Percentiles rank a stretch among this genome's conserved stretches.
Evolutionary conservation across 768 basidiomycete species (phyloP).

Genomic region (Trametes sanguinea): DNA sequence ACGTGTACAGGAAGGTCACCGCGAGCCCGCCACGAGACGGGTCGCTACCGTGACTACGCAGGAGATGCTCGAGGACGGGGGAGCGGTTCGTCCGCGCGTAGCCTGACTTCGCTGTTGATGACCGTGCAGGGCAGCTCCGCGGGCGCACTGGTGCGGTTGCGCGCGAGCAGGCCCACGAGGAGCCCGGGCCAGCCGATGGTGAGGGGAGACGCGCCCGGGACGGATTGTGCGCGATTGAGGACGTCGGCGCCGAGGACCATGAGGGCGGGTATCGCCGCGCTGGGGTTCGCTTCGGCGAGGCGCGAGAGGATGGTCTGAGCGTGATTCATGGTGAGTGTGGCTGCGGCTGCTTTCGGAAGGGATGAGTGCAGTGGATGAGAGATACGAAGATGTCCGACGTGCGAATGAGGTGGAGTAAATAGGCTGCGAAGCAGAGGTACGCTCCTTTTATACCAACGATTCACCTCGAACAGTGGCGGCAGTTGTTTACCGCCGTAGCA

Average conservation of each 20-base stretch:
- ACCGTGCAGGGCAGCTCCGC: conserved; percentile 27
- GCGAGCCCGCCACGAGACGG: conserved; percentile 13
- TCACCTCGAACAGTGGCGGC: no score
- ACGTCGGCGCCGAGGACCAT: conserved; percentile 35
- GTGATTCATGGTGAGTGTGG: not conserved
- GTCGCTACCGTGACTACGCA: conserved; percentile 28
- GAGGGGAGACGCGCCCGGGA: conserved; percentile 29
- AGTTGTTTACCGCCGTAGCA: no score
- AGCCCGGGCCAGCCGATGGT: conserved; percentile 38
- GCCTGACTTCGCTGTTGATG: conserved; percentile 28
- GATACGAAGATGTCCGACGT: no score
- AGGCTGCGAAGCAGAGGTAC: no score
- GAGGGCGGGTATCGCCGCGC: conserved; percentile 28
- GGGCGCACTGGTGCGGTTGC: conserved; percentile 26
- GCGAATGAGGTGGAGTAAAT: no score
- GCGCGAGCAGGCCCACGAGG: conserved; percentile 26
- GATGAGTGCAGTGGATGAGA: not conserved
- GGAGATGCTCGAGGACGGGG: conserved; percentile 30
- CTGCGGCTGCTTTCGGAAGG: not conserved
- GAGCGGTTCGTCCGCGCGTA: conserved; percentile 29
- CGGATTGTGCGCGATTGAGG: conserved; percentile 20
- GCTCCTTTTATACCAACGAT: no score
- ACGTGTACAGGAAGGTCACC: conserved; percentile 23
- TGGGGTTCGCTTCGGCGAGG: not conserved
- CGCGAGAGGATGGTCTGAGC: not conserved